Evolutionary conservation across 805 yeast genomes (phyloP), one percentile per base, ranked within the genome.

Genomic region (Lipomyces anomalus): DNA sequence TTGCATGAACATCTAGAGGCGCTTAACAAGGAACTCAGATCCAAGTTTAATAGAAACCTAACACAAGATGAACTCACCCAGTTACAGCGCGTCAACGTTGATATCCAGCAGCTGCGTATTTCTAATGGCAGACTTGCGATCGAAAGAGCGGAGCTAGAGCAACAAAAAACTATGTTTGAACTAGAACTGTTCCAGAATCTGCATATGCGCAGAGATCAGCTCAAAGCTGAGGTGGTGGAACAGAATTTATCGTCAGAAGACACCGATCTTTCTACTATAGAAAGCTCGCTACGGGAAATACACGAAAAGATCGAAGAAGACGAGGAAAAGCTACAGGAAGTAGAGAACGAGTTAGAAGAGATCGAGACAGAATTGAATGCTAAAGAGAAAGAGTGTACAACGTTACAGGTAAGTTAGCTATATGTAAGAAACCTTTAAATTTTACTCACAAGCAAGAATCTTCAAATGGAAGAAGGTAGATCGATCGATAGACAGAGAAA

Each of bases 401-500:
- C n/a, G n/a, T n/a, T n/a, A n/a, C n/a, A n/a, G n/a, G n/a, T n/a
- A n/a, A n/a, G n/a, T n/a, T n/a, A n/a, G n/a, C n/a, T n/a, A n/a
- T n/a, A n/a, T n/a, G n/a, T n/a, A n/a, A n/a, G n/a, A n/a, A n/a
- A n/a, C n/a, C n/a, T n/a, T n/a, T n/a, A n/a, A n/a, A n/a, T n/a
- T n/a, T n/a, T n/a, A n/a, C n/a, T n/a, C n/a, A 70, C 16, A 70
- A 72, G 43, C 68, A 82, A 5, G 76, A 80, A 57, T 74, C 75
- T 73, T 36, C 95, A 84, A 58, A 64, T 73, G 1, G 60, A 69
- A 16, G 60, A 77, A 1, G 61, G 82, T 33, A 73, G 71, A 43
- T 74, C 74, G 46, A 64, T 88, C 22, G 87, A 82, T 42, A 72
- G 70, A 36, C 75, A 72, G 43, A 79, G 82, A 46, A 81, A 80